These are phyloP conservation scores for Paulownia fortunei DNA, from an alignment of 257 asterid species.

Conservation along the genomic window DNA sequence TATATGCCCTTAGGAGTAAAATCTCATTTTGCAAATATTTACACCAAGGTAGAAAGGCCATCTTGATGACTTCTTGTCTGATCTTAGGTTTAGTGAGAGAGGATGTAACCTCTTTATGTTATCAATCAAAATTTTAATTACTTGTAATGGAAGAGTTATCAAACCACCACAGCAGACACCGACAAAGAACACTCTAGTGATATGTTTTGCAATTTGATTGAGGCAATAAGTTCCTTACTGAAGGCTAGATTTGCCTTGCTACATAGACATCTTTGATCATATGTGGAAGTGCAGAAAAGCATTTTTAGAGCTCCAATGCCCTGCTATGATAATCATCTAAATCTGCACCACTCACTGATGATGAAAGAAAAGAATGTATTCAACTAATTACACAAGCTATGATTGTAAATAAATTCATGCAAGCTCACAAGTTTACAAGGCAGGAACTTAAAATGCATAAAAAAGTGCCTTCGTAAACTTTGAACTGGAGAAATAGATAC, in stretches of 20 bases:
- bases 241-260: not conserved
- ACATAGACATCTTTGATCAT: not conserved
- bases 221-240: not conserved
- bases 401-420: not conserved
- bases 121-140: conserved; percentile 7
- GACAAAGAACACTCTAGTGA: conserved; percentile 72
- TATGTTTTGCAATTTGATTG: conserved; percentile 50
- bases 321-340: not conserved
- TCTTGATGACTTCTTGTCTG: not conserved
- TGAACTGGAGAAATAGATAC: not conserved
- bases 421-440: not conserved
- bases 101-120: not conserved
- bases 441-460: not conserved
- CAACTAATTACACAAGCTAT: not conserved
- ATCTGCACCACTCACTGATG: not conserved
- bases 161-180: conserved; percentile 81
- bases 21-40: not conserved
- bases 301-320: not conserved
- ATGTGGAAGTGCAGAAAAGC: not conserved
- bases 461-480: not conserved
- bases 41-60: not conserved
- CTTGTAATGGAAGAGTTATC: conserved; percentile 71
- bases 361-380: not conserved
- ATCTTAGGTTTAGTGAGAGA: not conserved
- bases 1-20: not conserved